A percentile compares a stretch with the other conserved stretches of the same genome.
Conservation (phyloP, 176 grass and related monocot species). For the Ensete ventricosum region DNA sequence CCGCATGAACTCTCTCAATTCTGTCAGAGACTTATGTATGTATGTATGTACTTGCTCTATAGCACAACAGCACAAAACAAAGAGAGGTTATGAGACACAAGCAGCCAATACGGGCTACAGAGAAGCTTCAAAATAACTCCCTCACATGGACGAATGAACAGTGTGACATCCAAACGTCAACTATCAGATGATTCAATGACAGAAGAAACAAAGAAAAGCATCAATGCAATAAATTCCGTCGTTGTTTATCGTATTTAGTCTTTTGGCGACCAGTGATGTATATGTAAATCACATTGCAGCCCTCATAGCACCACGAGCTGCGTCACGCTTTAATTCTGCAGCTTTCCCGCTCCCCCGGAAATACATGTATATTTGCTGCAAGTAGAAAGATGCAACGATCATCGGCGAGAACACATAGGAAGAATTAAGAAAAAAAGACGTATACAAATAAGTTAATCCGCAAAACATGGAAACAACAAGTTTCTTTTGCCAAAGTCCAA, state of each 20-base stretch:
- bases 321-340: constrained; percentile 41
- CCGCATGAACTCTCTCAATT: no score
- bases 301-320: constrained; percentile 32
- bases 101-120: no score
- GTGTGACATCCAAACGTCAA: no score
- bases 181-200: background rate
- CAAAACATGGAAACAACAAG: background rate
- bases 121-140: no score
- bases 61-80: no score
- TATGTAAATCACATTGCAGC: constrained; percentile 34
- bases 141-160: no score
- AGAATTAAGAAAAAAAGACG: no score
- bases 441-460: background rate
- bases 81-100: no score
- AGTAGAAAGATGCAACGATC: background rate
- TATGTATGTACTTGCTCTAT: no score
- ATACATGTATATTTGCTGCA: constrained; percentile 52
- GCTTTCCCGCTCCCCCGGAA: constrained; percentile 63
- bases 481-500: background rate
- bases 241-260: background rate
- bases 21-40: no score
- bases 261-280: background rate
- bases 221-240: background rate
- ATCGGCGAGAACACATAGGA: background rate
- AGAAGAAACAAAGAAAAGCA: background rate